These are phyloP conservation scores for Picea glauca DNA, from an alignment of 75 land plant species.

Conservation along the genomic window DNA sequence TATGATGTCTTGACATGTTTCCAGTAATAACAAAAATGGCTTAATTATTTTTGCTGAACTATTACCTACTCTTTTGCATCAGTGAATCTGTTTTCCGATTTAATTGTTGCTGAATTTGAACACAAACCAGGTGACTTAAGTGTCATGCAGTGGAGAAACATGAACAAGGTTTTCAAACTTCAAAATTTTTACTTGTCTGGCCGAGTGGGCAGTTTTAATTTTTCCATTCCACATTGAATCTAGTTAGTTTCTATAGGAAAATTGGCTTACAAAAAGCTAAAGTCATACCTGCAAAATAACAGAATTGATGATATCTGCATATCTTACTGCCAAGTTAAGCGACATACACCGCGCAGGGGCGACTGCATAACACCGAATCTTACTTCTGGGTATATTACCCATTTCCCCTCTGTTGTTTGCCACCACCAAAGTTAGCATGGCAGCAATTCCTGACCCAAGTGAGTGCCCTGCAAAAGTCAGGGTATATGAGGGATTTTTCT, in stretches of 20 bases:
- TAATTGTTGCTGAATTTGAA: background rate
- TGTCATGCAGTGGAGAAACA: background rate
- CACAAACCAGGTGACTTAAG: background rate
- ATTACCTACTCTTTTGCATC: no score
- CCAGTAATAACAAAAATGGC: no score
- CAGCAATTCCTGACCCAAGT: conserved; percentile 85
- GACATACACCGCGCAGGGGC: conserved; percentile 97
- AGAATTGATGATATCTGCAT: conserved; percentile 73
- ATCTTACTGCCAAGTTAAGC: conserved; percentile 74
- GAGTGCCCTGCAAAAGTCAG: conserved; percentile 88
- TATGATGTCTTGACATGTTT: no score
- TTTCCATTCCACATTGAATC: background rate
- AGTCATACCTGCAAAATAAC: conserved; percentile 67
- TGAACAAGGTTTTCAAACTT: background rate
- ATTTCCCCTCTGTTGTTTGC: conserved; percentile 37
- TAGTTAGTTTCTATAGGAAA: background rate
- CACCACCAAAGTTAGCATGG: conserved; percentile 62
- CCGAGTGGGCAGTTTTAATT: background rate
- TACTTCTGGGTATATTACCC: conserved; percentile 53
- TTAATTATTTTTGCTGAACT: no score
- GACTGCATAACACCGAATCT: conserved; percentile 55
- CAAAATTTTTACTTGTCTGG: background rate
- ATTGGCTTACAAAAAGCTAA: background rate
- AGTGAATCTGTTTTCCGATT: background rate
- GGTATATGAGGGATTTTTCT: conserved; percentile 20